Evolutionary conservation across 139 green algal genomes (phyloP).

Genomic region (Coccomyxa sp.): DNA sequence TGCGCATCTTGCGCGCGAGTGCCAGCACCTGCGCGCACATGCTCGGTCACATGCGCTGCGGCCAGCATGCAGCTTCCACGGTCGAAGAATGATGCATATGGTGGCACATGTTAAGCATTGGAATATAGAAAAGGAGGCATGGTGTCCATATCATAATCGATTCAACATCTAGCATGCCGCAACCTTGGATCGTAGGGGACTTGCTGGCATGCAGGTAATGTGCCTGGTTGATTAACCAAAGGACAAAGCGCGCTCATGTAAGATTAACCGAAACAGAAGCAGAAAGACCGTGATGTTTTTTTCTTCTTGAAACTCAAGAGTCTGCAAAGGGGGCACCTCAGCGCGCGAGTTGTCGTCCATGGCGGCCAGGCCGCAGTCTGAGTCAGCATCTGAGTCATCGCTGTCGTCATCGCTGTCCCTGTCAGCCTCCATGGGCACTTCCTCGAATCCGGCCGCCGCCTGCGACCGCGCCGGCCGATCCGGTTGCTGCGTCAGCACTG

Average conservation of each 20-base stretch:
- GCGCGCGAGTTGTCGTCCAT: constrained; percentile 54
- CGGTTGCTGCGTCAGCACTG: neutral
- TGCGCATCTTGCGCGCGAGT: constrained; percentile 80
- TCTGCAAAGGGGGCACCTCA: constrained; percentile 4
- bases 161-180: no score
- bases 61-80: no score
- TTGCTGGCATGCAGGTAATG: no score
- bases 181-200: no score
- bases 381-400: constrained; percentile 11
- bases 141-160: no score
- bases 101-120: neutral
- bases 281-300: no score
- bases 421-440: neutral
- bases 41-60: neutral
- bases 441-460: constrained; percentile 11
- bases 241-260: no score
- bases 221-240: no score
- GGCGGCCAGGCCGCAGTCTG: constrained; percentile 18
- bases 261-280: no score
- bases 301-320: no score
- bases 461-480: neutral
- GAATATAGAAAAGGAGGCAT: neutral
- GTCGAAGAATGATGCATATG: neutral
- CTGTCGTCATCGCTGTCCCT: neutral
- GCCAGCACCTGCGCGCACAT: constrained; percentile 69